Conservation (phyloP, 805 yeast species). For the Kodamaea kaohsiungensis region DNA sequence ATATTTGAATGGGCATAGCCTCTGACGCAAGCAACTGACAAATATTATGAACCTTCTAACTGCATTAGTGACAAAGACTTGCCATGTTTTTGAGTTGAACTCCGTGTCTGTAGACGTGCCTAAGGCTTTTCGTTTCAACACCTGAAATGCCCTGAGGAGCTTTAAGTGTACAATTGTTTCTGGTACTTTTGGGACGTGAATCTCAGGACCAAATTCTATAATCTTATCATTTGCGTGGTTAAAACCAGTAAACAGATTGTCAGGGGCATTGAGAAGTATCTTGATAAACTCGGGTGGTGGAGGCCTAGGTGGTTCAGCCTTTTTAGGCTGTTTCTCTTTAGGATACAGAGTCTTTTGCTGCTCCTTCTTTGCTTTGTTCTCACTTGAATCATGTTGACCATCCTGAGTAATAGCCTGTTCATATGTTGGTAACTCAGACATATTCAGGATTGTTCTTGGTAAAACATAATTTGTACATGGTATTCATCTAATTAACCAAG, state of each 20-base stretch:
- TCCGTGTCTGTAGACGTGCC: neutral
- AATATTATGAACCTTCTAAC: slow-evolving; percentile 23
- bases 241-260: neutral
- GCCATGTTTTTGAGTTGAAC: slow-evolving; percentile 19
- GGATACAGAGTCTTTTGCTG: too few species aligned
- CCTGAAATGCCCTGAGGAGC: slow-evolving; percentile 22
- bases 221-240: neutral
- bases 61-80: slow-evolving; percentile 23
- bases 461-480: too few species aligned
- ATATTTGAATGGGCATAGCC: neutral
- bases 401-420: neutral
- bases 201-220: neutral
- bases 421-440: neutral
- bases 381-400: neutral
- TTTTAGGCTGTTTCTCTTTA: neutral
- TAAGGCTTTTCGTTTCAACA: slow-evolving; percentile 16
- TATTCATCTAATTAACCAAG: too few species aligned
- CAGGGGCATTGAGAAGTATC: neutral
- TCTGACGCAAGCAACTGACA: slow-evolving; percentile 16
- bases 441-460: neutral
- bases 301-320: neutral
- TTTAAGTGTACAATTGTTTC: slow-evolving; percentile 25
- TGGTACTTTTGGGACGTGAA: neutral
- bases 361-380: neutral
- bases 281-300: neutral